A percentile compares a stretch with the other conserved stretches of the same genome.
These are phyloP conservation scores for Stipa capillata DNA, from an alignment of 176 grass and related monocot species.

Conservation along the genomic window DNA sequence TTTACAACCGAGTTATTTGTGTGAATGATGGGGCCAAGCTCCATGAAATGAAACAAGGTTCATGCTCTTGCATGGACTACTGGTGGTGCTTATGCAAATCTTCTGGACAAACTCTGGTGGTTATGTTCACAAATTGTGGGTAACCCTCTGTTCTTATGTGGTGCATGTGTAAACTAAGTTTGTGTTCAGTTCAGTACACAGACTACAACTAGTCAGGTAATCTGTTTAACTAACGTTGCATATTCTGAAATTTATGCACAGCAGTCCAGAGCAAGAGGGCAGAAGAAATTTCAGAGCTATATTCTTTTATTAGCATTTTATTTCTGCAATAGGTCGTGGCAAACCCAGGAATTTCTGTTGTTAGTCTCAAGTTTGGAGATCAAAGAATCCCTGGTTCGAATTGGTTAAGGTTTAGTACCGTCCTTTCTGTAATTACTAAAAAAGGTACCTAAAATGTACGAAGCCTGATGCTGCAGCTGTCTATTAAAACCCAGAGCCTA, in stretches of 20 bases:
- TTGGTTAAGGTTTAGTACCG: background rate
- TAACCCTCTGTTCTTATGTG: background rate
- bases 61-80: conserved; percentile 33
- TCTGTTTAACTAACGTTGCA: background rate
- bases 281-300: background rate
- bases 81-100: background rate
- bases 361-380: background rate
- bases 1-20: conserved; percentile 20
- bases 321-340: background rate
- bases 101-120: background rate
- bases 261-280: background rate
- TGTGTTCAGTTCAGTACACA: background rate
- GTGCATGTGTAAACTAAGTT: background rate
- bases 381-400: background rate
- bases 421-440: background rate
- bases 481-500: background rate
- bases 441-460: no score
- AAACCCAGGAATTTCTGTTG: background rate
- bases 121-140: background rate
- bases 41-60: conserved; percentile 13
- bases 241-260: background rate
- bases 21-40: conserved; percentile 22
- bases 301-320: background rate
- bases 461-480: background rate
- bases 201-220: background rate